Conservation (phyloP, 2,329 filamentous ascomycete genomes). For the Aspergillus piperis region DNA sequence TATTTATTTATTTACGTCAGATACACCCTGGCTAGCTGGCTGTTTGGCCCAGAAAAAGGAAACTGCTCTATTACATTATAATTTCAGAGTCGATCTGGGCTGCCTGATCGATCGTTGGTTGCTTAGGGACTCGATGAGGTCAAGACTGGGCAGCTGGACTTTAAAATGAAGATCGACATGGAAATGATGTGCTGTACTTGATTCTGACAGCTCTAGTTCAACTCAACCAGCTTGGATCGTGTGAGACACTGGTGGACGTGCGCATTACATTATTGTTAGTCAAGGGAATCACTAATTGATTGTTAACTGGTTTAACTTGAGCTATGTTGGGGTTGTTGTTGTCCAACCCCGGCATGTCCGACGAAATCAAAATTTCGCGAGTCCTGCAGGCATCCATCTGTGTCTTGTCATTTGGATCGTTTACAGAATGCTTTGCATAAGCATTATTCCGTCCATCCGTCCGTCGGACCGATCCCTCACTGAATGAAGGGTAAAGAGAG, state of each 20-base stretch:
- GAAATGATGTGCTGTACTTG: background rate
- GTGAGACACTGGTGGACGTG: background rate
- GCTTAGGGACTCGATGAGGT: background rate
- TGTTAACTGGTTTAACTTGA: background rate
- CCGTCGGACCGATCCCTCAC: background rate
- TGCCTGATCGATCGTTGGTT: background rate
- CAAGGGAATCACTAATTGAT: background rate
- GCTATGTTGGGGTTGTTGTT: no score
- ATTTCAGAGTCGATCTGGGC: background rate
- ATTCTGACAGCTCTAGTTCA: background rate
- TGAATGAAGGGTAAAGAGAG: background rate
- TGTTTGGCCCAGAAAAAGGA: no score
- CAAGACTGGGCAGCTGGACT: background rate
- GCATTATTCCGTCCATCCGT: background rate
- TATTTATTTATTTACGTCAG: background rate
- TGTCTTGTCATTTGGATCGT: background rate
- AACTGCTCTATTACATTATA: no score
- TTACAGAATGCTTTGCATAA: background rate
- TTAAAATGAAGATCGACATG: background rate
- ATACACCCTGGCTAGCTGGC: background rate
- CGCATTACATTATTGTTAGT: slow-evolving; percentile 1
- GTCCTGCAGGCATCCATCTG: background rate
- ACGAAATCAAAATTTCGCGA: background rate
- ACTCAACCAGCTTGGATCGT: background rate
- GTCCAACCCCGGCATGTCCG: background rate